Evolutionary conservation across 164 flowering plant genomes (phyloP).

Genomic region (Nymphaea colorata): DNA sequence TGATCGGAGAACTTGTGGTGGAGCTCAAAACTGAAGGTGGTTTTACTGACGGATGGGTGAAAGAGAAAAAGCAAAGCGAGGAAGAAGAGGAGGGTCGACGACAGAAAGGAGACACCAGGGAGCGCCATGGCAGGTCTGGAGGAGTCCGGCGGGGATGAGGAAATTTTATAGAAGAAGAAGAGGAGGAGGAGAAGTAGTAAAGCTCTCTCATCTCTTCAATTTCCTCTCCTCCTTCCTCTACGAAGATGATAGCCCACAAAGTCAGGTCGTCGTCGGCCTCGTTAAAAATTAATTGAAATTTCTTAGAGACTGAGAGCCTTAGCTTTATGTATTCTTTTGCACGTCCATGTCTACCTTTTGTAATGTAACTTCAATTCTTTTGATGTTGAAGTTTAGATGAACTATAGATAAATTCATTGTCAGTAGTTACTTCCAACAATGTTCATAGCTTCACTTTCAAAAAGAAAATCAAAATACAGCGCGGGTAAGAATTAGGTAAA

Average conservation of each 20-base stretch:
- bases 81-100: background rate
- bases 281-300: background rate
- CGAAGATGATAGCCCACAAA: background rate
- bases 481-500: too few relatives aligned
- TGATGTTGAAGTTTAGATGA: too few relatives aligned
- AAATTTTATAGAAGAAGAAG: background rate
- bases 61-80: background rate
- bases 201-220: too few relatives aligned
- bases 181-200: background rate
- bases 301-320: background rate
- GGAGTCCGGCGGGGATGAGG: background rate
- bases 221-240: background rate
- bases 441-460: too few relatives aligned
- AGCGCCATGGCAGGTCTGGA: background rate
- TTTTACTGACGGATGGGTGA: constrained; percentile 23
- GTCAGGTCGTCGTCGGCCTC: background rate
- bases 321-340: too few relatives aligned
- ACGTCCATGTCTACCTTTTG: too few relatives aligned
- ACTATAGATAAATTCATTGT: too few relatives aligned
- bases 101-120: background rate
- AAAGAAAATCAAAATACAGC: too few relatives aligned
- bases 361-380: too few relatives aligned
- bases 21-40: constrained; percentile 43
- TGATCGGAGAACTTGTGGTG: constrained; percentile 71
- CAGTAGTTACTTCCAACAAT: too few relatives aligned